Conservation (phyloP, 768 basidiomycete species). For the Termitomyces sp. region DNA sequence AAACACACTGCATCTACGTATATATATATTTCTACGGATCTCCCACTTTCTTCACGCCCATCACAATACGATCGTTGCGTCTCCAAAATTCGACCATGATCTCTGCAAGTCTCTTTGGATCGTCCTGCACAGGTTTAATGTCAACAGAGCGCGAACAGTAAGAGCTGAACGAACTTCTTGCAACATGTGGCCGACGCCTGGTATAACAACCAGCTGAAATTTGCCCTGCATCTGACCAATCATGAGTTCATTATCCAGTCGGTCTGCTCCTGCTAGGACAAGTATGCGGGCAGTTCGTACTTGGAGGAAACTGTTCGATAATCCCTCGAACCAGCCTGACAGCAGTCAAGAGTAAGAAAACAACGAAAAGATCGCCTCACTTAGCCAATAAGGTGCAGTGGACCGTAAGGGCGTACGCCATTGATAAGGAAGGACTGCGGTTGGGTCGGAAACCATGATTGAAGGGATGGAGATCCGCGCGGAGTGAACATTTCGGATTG, state of each 20-base stretch:
- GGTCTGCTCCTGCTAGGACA: constrained; percentile 87
- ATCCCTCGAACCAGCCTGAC: constrained; percentile 84
- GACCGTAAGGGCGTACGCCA: constrained; percentile 85
- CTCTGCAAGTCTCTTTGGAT: constrained; percentile 75
- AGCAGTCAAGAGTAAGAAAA: neutral
- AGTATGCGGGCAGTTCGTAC: constrained; percentile 80
- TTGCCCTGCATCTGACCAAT: constrained; percentile 97
- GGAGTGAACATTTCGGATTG: constrained; percentile 75
- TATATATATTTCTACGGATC: constrained; percentile 20
- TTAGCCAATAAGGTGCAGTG: constrained; percentile 87
- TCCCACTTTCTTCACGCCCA: constrained; percentile 56
- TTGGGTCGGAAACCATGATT: constrained; percentile 50
- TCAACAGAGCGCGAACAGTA: neutral
- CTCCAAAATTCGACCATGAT: constrained; percentile 87
- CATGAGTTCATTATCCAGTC: constrained; percentile 90
- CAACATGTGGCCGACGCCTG: constrained; percentile 86
- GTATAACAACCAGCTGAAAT: constrained; percentile 88
- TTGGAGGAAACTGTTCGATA: constrained; percentile 75
- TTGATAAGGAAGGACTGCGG: constrained; percentile 36
- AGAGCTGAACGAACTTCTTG: constrained; percentile 69
- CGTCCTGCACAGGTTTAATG: constrained; percentile 53
- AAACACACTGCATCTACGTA: neutral
- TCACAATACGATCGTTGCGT: constrained; percentile 69
- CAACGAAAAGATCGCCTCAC: constrained; percentile 35
- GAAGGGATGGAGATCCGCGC: constrained; percentile 88